phyloP scores from a whole-genome alignment of 306 rosid species.

The Fragaria iinumae region DNA sequence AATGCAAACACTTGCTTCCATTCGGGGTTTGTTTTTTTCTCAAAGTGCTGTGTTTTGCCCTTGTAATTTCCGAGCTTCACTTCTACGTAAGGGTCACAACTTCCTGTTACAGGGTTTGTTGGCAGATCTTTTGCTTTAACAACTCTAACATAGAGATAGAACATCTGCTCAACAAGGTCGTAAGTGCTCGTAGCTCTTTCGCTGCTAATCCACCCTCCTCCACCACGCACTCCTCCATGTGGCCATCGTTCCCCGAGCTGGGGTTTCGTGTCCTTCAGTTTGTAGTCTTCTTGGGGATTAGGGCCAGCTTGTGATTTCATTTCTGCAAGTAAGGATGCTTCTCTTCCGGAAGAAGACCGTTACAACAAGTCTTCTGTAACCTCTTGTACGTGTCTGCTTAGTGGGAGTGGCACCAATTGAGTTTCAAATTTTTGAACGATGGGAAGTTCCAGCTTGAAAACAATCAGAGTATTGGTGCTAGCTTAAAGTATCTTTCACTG shows the following conservation, averaged over 20 bases:
- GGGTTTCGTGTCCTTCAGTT: slow-evolving; percentile 73
- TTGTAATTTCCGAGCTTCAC: slow-evolving; percentile 79
- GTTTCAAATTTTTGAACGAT: background rate
- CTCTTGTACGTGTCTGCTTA: background rate
- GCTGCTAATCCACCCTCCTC: slow-evolving; percentile 69
- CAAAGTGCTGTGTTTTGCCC: slow-evolving; percentile 65
- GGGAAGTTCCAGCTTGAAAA: background rate
- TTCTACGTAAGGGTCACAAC: slow-evolving; percentile 65
- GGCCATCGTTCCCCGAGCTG: slow-evolving; percentile 86
- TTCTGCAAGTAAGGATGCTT: slow-evolving; percentile 7
- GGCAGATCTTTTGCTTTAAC: slow-evolving; percentile 76
- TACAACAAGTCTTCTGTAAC: background rate
- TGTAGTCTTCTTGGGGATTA: slow-evolving; percentile 56
- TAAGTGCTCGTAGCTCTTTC: slow-evolving; percentile 84
- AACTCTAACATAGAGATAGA: slow-evolving; percentile 71
- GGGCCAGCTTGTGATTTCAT: slow-evolving; percentile 46
- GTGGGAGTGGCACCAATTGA: background rate
- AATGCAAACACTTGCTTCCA: slow-evolving; percentile 81
- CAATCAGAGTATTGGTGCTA: background rate
- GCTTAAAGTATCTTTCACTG: slow-evolving; percentile 1
- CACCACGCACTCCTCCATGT: slow-evolving; percentile 71
- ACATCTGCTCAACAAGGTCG: slow-evolving; percentile 84
- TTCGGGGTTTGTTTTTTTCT: slow-evolving; percentile 71
- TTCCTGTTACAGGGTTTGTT: slow-evolving; percentile 53
- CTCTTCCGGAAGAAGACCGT: background rate